Evolutionary conservation across 176 grass and related monocot genomes (phyloP), one percentile per base, ranked within the genome.

Genomic region (Eleusine coracana): DNA sequence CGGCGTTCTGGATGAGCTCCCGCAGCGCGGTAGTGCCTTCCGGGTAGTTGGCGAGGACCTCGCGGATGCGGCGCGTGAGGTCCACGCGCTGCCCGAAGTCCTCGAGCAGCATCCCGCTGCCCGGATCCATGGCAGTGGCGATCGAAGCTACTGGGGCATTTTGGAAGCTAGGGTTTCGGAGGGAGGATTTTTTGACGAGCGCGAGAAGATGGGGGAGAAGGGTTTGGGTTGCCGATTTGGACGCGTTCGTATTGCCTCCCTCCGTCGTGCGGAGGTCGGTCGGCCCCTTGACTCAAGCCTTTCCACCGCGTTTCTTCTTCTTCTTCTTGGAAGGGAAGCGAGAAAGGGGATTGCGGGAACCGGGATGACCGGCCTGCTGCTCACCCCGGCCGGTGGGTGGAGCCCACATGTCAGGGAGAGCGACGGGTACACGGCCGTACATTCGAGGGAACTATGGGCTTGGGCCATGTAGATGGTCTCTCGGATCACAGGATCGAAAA

Each of bases 41-140:
- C 17, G 94, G 94, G 77, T 96, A 96, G 88, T 93, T 96, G 37
- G 90, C 81, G 45, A 96, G 86, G 75, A 96, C 88, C 91, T 93
- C 94, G 40, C 94, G 94, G 84, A 96, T 96, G 67, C 91, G 91
- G 42, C 94, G 88, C 73, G 88, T 96, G 16, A 96, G 88, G 83
- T 96, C 94, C 54, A 93, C 94, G 62, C 91, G 88, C 88, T 96
- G 91, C 10, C 91, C 91, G 73, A 96, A 96, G 80, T 96, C 94
- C 91, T 96, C 91, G 27, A 93, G 59, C 25, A 87, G 85, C 90
- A 81, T 89, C 82, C 67, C 83, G 36, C 37, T 44, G 37, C 23
- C 66, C 50, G 44, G 83, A 87, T 71, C 65, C 77, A 74, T 80
- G n/a, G 68, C 76, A 46, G 50, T 29, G 61, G 61, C 25, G 62